phyloP scores from a whole-genome alignment of 75 land plant species.

The Cunninghamia lanceolata region DNA sequence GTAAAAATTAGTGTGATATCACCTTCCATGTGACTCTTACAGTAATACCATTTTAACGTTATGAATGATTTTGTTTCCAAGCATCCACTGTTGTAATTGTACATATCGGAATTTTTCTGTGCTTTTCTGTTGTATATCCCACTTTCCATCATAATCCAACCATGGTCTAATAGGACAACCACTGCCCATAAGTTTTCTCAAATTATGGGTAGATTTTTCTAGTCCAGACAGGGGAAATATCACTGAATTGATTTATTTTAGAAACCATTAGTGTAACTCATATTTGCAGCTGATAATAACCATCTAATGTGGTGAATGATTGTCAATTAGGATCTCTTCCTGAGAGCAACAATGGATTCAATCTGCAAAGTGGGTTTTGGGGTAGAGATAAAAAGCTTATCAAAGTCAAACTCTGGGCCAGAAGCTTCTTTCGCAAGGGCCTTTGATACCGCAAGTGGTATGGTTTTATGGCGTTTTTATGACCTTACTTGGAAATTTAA shows the following conservation, averaged over 20 bases:
- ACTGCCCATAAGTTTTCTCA: no score
- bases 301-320: background rate
- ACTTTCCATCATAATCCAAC: background rate
- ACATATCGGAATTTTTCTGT: background rate
- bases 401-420: slow-evolving; percentile 21
- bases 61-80: background rate
- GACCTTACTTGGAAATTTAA: slow-evolving; percentile 59
- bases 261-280: background rate
- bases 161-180: background rate
- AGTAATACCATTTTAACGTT: background rate
- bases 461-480: slow-evolving; percentile 28
- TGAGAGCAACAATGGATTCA: slow-evolving; percentile 65
- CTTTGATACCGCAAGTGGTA: slow-evolving; percentile 48
- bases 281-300: background rate
- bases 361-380: slow-evolving; percentile 73
- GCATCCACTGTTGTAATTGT: background rate
- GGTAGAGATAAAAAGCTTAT: slow-evolving; percentile 45
- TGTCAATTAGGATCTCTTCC: slow-evolving; percentile 43
- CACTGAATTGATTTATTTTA: background rate
- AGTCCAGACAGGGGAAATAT: background rate
- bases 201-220: background rate
- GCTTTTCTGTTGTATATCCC: background rate
- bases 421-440: slow-evolving; percentile 37
- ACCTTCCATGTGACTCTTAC: background rate
- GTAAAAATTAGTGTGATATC: no score